Conservation (phyloP, 352 stramenopile genomes). For the Globisporangium acanthophoron region DNA sequence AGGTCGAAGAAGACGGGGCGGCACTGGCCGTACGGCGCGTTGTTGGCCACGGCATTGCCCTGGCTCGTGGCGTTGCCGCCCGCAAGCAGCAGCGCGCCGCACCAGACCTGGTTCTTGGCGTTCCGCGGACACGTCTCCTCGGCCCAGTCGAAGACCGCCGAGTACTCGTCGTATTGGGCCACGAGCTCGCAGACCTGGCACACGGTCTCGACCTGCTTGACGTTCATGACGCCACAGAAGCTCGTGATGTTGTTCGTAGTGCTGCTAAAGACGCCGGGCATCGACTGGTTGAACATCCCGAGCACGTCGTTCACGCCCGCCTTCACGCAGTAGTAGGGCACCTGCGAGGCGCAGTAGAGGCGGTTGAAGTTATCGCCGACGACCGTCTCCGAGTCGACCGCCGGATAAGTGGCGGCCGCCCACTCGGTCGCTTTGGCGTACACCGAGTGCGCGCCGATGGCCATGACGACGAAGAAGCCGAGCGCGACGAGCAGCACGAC, state of each 20-base stretch:
- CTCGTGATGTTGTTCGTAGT: conserved; percentile 44
- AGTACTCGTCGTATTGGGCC: conserved; percentile 54
- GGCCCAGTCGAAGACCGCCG: conserved; percentile 59
- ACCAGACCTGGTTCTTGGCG: conserved; percentile 62
- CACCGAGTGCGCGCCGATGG: conserved; percentile 46
- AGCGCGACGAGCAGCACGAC: conserved; percentile 54
- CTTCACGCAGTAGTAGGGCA: conserved; percentile 73
- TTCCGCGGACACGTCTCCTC: conserved; percentile 47
- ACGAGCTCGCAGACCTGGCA: conserved; percentile 57
- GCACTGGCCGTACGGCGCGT: conserved; percentile 66
- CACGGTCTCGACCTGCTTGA: conserved; percentile 39
- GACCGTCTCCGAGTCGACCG: conserved; percentile 32
- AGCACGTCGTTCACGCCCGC: conserved; percentile 39
- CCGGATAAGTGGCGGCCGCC: conserved; percentile 36
- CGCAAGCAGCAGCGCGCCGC: conserved; percentile 50
- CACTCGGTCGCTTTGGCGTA: conserved; percentile 54
- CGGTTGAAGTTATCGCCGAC: conserved; percentile 71
- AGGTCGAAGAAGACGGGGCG: conserved; percentile 54
- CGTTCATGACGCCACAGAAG: conserved; percentile 36
- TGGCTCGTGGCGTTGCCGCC: conserved; percentile 13
- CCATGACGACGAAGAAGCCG: conserved; percentile 59
- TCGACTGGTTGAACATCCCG: conserved; percentile 44
- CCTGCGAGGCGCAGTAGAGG: conserved; percentile 76
- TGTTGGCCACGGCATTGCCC: conserved; percentile 29
- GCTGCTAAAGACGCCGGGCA: conserved; percentile 31